Evolutionary conservation across 768 basidiomycete species (phyloP).

Genomic region (Rubroboletus satanas): DNA sequence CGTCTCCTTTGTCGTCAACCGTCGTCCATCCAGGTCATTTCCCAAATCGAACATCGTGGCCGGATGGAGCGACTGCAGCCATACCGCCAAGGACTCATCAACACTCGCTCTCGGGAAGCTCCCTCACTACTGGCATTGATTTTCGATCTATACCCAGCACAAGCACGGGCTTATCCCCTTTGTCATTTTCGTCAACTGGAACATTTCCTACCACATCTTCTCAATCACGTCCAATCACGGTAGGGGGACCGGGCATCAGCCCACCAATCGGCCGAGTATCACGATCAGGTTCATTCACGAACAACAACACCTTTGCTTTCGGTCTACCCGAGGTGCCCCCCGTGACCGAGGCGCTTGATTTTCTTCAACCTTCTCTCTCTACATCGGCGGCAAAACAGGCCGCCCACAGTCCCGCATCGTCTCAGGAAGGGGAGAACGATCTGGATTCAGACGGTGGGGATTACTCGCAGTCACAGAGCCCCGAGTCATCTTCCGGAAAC

Average conservation of each 20-base stretch:
- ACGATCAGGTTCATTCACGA: constrained; percentile 54
- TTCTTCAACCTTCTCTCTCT: constrained; percentile 24
- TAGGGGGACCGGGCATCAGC: constrained; percentile 26
- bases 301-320: constrained; percentile 39
- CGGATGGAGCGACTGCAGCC: constrained; percentile 27
- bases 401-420: constrained; percentile 31
- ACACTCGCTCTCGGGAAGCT: constrained; percentile 29
- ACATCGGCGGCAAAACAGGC: constrained; percentile 4
- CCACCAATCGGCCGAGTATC: constrained; percentile 51
- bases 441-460: constrained; percentile 42
- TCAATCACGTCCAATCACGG: constrained; percentile 21
- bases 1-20: constrained; percentile 19
- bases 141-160: constrained; percentile 35
- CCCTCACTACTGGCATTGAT: constrained; percentile 23
- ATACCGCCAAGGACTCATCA: constrained; percentile 31
- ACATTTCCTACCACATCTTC: constrained; percentile 29
- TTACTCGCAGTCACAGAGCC: constrained; percentile 28
- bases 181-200: constrained; percentile 30
- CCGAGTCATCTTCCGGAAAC: constrained; percentile 29
- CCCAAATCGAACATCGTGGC: constrained; percentile 27
- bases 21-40: constrained; percentile 25
- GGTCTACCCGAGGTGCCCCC: constrained; percentile 32
- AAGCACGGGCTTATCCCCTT: constrained; percentile 27
- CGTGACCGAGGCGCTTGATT: constrained; percentile 27
- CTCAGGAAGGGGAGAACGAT: constrained; percentile 52